phyloP scores from a whole-genome alignment of 116 monocot species.

The Zostera marina region DNA sequence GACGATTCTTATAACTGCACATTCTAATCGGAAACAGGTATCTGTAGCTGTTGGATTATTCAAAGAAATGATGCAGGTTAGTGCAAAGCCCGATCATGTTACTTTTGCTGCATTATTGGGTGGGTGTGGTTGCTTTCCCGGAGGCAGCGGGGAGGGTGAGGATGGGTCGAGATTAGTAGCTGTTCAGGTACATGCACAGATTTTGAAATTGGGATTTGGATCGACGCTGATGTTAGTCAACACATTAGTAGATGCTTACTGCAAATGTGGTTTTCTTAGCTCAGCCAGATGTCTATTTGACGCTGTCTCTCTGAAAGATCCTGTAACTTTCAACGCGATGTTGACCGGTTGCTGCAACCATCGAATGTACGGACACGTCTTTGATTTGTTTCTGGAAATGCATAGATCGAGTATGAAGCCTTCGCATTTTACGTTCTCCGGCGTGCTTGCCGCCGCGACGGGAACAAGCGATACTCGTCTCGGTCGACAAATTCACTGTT shows the following conservation, averaged over 20 bases:
- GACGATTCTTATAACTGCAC: constrained; percentile 70
- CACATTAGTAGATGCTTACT: constrained; percentile 68
- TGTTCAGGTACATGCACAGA: constrained; percentile 28
- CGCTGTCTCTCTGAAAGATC: constrained; percentile 29
- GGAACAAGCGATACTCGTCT: constrained; percentile 28
- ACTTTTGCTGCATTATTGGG: constrained; percentile 28
- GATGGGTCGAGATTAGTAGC: constrained; percentile 10
- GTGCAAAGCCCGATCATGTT: constrained; percentile 32
- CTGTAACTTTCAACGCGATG: constrained; percentile 63
- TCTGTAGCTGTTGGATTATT: constrained; percentile 33
- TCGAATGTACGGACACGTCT: constrained; percentile 22
- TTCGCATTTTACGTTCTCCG: constrained; percentile 63
- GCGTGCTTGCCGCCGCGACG: constrained; percentile 29
- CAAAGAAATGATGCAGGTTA: constrained; percentile 30
- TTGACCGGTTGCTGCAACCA: constrained; percentile 48
- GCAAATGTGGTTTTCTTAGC: constrained; percentile 37
- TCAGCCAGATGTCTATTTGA: constrained; percentile 25
- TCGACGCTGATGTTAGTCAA: constrained; percentile 34
- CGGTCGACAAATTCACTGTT: constrained; percentile 53
- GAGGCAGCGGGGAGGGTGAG: too few species aligned
- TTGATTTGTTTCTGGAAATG: constrained; percentile 49
- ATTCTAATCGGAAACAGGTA: constrained; percentile 6
- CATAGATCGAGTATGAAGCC: constrained; percentile 23
- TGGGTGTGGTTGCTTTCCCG: constrained; percentile 14
- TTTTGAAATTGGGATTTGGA: constrained; percentile 32